These are phyloP conservation scores for Aphelidium insulamus DNA, from an alignment of 371 early-diverging fungal genomes.

Conservation along the genomic window DNA sequence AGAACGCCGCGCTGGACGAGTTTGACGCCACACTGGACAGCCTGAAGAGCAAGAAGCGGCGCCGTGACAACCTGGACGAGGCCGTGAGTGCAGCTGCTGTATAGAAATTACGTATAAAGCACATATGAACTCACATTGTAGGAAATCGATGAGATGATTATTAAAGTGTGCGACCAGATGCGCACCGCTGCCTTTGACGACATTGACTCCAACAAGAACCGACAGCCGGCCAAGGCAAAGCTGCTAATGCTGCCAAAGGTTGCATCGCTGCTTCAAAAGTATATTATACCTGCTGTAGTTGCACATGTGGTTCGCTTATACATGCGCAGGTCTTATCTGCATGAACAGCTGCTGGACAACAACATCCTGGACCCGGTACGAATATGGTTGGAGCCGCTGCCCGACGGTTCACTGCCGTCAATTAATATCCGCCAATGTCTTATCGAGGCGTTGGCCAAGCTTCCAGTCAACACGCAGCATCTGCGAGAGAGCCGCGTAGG, in stretches of 20 bases:
- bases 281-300: constrained; percentile 7
- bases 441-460: constrained; percentile 8
- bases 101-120: neutral
- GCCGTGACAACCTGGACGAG: constrained; percentile 39
- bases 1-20: constrained; percentile 31
- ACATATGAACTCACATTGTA: neutral
- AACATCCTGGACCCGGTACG: constrained; percentile 66
- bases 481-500: constrained; percentile 76
- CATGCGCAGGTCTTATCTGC: constrained; percentile 20
- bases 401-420: constrained; percentile 82
- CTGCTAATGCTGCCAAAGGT: constrained; percentile 54
- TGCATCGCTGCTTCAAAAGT: constrained; percentile 40
- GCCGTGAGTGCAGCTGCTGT: constrained; percentile 14
- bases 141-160: constrained; percentile 39
- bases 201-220: constrained; percentile 39
- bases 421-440: constrained; percentile 41
- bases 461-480: constrained; percentile 67
- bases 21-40: constrained; percentile 32
- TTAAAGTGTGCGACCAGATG: constrained; percentile 50
- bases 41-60: constrained; percentile 29
- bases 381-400: constrained; percentile 89
- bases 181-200: constrained; percentile 54
- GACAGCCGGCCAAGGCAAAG: constrained; percentile 58
- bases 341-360: constrained; percentile 58
- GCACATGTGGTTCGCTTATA: neutral